Conservation (phyloP, 2,329 filamentous ascomycete genomes). For the Ramularia endophylla region DNA sequence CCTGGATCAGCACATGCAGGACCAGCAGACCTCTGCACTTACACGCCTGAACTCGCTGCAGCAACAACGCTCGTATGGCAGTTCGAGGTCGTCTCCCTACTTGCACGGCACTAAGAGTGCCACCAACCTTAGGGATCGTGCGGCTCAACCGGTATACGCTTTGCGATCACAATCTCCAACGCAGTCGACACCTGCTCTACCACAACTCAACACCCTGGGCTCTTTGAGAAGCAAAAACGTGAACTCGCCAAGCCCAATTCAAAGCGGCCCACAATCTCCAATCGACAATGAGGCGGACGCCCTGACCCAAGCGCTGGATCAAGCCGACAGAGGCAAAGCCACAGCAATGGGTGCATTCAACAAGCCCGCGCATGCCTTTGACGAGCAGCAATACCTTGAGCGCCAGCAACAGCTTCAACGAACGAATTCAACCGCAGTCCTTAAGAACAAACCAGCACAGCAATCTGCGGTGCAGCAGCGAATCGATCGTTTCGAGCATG, state of each 20-base stretch:
- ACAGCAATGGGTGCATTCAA: conserved; percentile 68
- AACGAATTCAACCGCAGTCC: conserved; percentile 22
- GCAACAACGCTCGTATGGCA: conserved; percentile 51
- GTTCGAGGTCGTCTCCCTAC: conserved; percentile 42
- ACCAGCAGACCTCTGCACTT: conserved; percentile 70
- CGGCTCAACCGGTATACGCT: conserved; percentile 25
- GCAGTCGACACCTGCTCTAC: conserved; percentile 27
- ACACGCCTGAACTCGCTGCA: conserved; percentile 75
- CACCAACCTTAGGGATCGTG: conserved; percentile 56
- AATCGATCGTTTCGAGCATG: conserved; percentile 18
- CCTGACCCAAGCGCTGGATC: conserved; percentile 59
- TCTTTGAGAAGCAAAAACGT: conserved; percentile 32
- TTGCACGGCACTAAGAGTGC: conserved; percentile 48
- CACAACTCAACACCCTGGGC: conserved; percentile 31
- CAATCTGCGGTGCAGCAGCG: conserved; percentile 21
- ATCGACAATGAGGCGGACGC: conserved; percentile 62
- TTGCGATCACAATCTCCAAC: conserved; percentile 37
- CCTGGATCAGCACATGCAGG: conserved; percentile 70
- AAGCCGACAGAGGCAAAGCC: conserved; percentile 73
- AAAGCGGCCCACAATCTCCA: conserved; percentile 42
- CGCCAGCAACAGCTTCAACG: conserved; percentile 75
- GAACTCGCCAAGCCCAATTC: conserved; percentile 33
- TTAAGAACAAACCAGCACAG: conserved; percentile 13
- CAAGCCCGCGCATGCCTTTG: conserved; percentile 69
- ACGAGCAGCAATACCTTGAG: conserved; percentile 79